Evolutionary conservation across 2,329 filamentous ascomycete species (phyloP), one percentile per base, ranked within the genome.

Genomic region (Colletotrichum camelliae): DNA sequence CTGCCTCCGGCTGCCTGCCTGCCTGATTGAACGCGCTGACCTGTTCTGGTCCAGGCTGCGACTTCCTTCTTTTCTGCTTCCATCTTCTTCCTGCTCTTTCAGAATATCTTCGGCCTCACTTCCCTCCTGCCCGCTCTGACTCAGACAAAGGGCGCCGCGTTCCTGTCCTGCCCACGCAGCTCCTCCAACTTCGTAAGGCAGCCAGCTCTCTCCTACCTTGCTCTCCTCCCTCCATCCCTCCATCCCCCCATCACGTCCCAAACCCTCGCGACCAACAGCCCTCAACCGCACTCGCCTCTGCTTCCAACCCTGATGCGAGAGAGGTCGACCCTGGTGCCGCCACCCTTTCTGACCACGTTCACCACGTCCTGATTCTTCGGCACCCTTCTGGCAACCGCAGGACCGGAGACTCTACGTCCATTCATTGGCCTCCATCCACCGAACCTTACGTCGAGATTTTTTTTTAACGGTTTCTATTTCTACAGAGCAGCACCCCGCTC

Each of bases 61-160:
- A 37, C 35, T 62, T 35, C 29, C 67, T 52, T n/a, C 61, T 75
- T 76, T 69, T 18, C 35, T 35, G 31, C 66, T 74, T 67, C 65
- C 18, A 39, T 29, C 39, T 62, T 35, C 58, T 24, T 33, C 66
- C 39, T 57, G 39, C 57, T 29, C 57, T 39, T 68, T 64, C 55
- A 64, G 57, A 61, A 62, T 62, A 62, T 52, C 37, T 29, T 70
- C 67, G 18, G 43, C 16, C 43, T 57, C 31, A 27, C 35, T 43
- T 48, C 29, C 21, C 24, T 66, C 61, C 55, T 55, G 24, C 64
- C 65, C 33, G 37, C 57, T 76, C 70, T 74, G 74, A 76, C 64
- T 76, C 74, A 74, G 74, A 73, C 70, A 61, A 71, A 75, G 72
- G 67, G 37, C 43, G 61, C 64, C 39, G 58, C 60, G 33, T 76